phyloP scores from a whole-genome alignment of 495 filamentous ascomycete genomes.

The Collariella sp. region DNA sequence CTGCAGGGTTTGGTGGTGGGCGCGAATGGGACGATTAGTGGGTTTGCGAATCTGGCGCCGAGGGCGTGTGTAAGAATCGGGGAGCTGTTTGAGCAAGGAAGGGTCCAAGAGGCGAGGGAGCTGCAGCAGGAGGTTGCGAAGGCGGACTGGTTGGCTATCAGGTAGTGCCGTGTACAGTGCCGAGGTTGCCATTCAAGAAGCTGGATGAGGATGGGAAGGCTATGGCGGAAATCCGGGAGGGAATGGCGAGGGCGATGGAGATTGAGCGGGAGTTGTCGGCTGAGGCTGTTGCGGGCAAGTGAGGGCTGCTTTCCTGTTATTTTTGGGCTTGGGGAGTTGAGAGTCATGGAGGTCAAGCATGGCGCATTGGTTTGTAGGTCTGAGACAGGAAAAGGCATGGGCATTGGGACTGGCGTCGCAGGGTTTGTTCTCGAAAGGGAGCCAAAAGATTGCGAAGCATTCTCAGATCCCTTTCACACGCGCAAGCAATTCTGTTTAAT shows the following conservation, averaged over 20 bases:
- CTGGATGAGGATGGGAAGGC: slow-evolving; percentile 3
- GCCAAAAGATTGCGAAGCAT: too few relatives aligned
- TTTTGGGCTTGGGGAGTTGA: not conserved
- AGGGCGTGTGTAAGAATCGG: slow-evolving; percentile 65
- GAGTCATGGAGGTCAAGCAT: not conserved
- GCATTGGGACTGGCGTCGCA: too few relatives aligned
- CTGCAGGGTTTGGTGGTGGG: slow-evolving; percentile 67
- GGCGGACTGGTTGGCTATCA: slow-evolving; percentile 76
- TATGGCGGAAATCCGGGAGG: slow-evolving; percentile 8
- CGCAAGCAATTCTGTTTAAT: too few relatives aligned
- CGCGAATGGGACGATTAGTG: slow-evolving; percentile 70
- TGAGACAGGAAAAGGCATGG: too few relatives aligned
- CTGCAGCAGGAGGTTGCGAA: slow-evolving; percentile 61
- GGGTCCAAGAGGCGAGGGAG: slow-evolving; percentile 58
- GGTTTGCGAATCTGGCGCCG: slow-evolving; percentile 71
- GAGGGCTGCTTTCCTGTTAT: not conserved
- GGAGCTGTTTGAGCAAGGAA: slow-evolving; percentile 60
- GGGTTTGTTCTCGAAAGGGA: too few relatives aligned
- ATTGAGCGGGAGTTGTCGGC: slow-evolving; percentile 3
- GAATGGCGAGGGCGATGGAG: slow-evolving; percentile 11
- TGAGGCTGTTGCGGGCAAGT: not conserved
- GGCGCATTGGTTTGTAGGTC: too few relatives aligned
- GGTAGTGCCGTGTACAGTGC: slow-evolving; percentile 33
- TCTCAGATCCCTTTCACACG: too few relatives aligned
- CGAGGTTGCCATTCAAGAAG: slow-evolving; percentile 19